Evolutionary conservation across 352 stramenopile genomes (phyloP).

Genomic region (Pythium myriotylum): DNA sequence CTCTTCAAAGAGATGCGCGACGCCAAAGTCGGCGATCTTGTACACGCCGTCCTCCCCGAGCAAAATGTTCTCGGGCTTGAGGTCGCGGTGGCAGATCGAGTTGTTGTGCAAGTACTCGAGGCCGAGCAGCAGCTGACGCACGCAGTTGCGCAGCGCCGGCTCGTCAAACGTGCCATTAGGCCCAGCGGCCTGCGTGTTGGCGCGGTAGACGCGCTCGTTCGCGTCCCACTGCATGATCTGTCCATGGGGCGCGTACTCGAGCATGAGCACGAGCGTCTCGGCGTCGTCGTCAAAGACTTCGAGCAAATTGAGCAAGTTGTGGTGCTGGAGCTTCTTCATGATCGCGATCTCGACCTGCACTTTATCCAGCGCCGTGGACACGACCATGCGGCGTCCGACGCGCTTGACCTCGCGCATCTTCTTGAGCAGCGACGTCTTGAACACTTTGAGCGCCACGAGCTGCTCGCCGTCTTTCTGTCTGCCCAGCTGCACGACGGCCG

Average conservation of each 20-base stretch:
- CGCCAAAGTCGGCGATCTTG: slow-evolving; percentile 88
- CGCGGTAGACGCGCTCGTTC: slow-evolving; percentile 55
- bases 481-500: slow-evolving; percentile 79
- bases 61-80: slow-evolving; percentile 88
- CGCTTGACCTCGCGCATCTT: slow-evolving; percentile 88
- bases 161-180: slow-evolving; percentile 46
- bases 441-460: slow-evolving; percentile 83
- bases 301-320: slow-evolving; percentile 77
- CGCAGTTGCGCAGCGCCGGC: slow-evolving; percentile 56
- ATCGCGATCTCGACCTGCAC: slow-evolving; percentile 89
- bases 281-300: slow-evolving; percentile 85
- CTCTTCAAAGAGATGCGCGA: slow-evolving; percentile 83
- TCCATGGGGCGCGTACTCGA: slow-evolving; percentile 80
- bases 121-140: slow-evolving; percentile 74
- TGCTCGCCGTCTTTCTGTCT: slow-evolving; percentile 47
- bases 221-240: slow-evolving; percentile 88
- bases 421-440: slow-evolving; percentile 84
- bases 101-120: slow-evolving; percentile 87
- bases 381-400: slow-evolving; percentile 78
- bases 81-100: slow-evolving; percentile 84
- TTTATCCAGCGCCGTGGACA: slow-evolving; percentile 86
- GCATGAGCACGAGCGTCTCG: slow-evolving; percentile 83
- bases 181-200: slow-evolving; percentile 18
- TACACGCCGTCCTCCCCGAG: slow-evolving; percentile 62
- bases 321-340: slow-evolving; percentile 88